Conservation (phyloP, 2,329 filamentous ascomycete species). For the Capronia epimyces region DNA sequence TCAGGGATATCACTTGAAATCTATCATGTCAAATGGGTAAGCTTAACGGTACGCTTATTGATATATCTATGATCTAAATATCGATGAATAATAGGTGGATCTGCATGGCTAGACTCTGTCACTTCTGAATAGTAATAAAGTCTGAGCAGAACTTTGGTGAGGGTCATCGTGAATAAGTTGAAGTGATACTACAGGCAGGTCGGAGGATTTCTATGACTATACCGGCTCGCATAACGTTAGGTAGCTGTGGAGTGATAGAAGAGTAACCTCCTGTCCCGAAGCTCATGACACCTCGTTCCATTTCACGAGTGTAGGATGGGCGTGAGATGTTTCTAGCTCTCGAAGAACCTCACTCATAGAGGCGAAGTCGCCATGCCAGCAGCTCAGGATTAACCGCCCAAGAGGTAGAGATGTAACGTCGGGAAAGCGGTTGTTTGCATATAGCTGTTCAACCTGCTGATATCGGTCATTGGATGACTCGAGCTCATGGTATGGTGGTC, state of each 20-base stretch:
- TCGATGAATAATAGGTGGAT: background rate
- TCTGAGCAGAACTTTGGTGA: background rate
- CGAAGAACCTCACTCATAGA: constrained; percentile 10
- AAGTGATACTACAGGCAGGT: background rate
- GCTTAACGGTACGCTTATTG: background rate
- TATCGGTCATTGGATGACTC: constrained; percentile 1
- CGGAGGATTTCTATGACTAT: background rate
- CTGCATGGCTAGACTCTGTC: background rate
- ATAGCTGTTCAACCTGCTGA: constrained; percentile 8
- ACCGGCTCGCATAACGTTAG: background rate
- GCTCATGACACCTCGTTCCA: background rate
- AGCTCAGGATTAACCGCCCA: constrained; percentile 7
- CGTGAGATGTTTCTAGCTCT: background rate
- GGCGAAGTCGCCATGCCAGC: constrained; percentile 12
- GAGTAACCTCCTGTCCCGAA: background rate
- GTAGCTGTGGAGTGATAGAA: background rate
- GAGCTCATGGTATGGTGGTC: constrained; percentile 13
- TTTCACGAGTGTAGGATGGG: background rate
- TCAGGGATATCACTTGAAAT: constrained; percentile 6
- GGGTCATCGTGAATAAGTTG: background rate
- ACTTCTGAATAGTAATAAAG: background rate
- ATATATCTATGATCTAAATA: background rate
- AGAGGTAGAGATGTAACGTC: constrained; percentile 10
- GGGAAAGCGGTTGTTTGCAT: constrained; percentile 3
- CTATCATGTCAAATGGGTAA: constrained; percentile 1